Evolutionary conservation across 148 eudicot species (phyloP).

Genomic region (Silene latifolia): DNA sequence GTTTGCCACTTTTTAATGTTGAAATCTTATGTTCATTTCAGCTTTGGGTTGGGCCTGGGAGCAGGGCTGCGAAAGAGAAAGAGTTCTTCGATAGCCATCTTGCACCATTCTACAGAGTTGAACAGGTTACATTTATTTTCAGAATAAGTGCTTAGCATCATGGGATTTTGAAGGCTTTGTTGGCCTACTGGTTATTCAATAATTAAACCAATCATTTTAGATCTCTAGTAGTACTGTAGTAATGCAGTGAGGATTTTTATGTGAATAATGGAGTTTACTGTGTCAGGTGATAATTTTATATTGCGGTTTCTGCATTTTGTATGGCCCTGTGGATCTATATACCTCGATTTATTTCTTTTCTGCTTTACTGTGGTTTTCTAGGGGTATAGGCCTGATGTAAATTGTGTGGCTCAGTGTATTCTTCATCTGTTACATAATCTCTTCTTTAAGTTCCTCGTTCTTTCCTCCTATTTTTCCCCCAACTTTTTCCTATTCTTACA

Average conservation of each 20-base stretch:
- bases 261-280: background rate
- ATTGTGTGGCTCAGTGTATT: background rate
- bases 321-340: background rate
- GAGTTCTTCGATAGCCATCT: slow-evolving; percentile 85
- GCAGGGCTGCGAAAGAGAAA: slow-evolving; percentile 92
- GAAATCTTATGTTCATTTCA: slow-evolving; percentile 34
- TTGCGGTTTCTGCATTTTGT: background rate
- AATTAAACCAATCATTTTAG: too few species aligned
- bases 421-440: background rate
- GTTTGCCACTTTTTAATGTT: slow-evolving; percentile 8
- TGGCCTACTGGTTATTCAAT: background rate
- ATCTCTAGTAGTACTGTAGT: too few species aligned
- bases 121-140: slow-evolving; percentile 56
- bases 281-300: background rate
- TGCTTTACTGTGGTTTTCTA: background rate
- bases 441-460: background rate
- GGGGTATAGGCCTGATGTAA: background rate
- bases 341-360: background rate
- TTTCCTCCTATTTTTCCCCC: too few species aligned
- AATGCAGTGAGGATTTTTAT: background rate
- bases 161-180: background rate
- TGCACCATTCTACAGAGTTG: slow-evolving; percentile 97
- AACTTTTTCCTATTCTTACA: background rate
- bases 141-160: background rate
- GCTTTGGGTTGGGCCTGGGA: slow-evolving; percentile 98